Conservation (phyloP, 805 yeast species). For the Cyberlindnera petersonii region DNA sequence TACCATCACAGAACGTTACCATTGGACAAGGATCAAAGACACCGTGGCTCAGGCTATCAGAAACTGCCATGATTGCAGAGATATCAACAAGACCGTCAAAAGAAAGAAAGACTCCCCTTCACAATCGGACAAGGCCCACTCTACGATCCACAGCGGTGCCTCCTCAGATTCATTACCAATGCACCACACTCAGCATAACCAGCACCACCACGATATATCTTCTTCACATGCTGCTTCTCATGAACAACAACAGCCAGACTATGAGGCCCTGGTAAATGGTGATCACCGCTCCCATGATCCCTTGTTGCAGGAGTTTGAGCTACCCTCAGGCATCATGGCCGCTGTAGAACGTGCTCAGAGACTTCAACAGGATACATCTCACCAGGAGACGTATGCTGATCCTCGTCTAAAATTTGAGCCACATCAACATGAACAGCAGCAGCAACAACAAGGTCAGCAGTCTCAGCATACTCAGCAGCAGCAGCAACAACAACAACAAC, state of each 20-base stretch:
- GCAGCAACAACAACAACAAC: slow-evolving; percentile 3
- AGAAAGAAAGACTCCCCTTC: slow-evolving; percentile 15
- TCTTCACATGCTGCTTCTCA: background rate
- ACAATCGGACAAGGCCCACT: slow-evolving; percentile 1
- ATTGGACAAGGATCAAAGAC: slow-evolving; percentile 88
- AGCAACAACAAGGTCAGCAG: background rate
- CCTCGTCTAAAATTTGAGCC: background rate
- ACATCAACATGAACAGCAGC: background rate
- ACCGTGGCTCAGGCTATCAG: slow-evolving; percentile 78
- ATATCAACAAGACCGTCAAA: slow-evolving; percentile 19
- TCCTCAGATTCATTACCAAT: slow-evolving; percentile 3
- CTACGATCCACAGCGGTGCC: slow-evolving; percentile 1
- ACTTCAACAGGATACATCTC: slow-evolving; percentile 18
- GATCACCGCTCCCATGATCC: slow-evolving; percentile 18
- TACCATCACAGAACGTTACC: slow-evolving; percentile 70
- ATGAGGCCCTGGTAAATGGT: slow-evolving; percentile 16
- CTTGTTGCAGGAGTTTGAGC: slow-evolving; percentile 23
- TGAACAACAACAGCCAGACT: slow-evolving; percentile 8
- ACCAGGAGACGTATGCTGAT: slow-evolving; percentile 9
- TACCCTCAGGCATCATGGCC: slow-evolving; percentile 37
- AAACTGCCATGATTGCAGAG: slow-evolving; percentile 64
- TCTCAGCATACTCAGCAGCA: background rate
- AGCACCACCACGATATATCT: slow-evolving; percentile 1
- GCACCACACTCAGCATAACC: too few relatives aligned
- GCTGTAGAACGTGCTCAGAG: slow-evolving; percentile 57